Evolutionary conservation across 768 basidiomycete species (phyloP), one percentile per base, ranked within the genome.

Genomic region (Agrocybe praecox): DNA sequence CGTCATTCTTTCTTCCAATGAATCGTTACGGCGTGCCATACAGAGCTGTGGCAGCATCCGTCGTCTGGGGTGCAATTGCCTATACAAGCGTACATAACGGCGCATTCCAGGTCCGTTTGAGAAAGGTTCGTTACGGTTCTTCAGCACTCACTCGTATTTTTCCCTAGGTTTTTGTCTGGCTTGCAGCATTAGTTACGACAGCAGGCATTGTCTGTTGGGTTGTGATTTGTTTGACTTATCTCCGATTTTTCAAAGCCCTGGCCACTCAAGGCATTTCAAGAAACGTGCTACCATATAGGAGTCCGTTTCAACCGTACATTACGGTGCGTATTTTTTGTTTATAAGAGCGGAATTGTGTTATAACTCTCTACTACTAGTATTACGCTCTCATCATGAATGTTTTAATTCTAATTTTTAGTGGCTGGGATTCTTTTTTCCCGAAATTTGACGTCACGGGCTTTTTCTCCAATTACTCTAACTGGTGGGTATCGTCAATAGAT

Each of bases 261-360:
- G 58, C 55, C 18, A 62, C 59, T 21, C 76, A 73, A 56, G 68
- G 64, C 3, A 69, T 74, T 52, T 58, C 68, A 51, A 61, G 74
- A 44, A 62, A 69, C 40, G 53, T 46, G n/a, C 61, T 75, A 7
- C 71, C 74, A 8, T 73, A 74, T 65, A 67, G 71, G 63, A 78
- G 74, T 32, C 80, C 82, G 14, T 76, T 77, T 56, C 79, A 79
- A 59, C 80, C 80, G 10, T 80, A 73, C 57, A 72, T 79, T 18
- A 74, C 80, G 10, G 69, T 68, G 53, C 45, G 67, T 50, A 19
- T 51, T 42, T n/a, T n/a, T 8, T 34, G 1, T 19, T 53, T 8
- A 22, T 9, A 10, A 23, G 36, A 33, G 48, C 12, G 22, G 17
- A 9, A 8, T 53, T 49, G 26, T 29, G 26, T 29, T 29, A 4